Conservation (phyloP, 2,329 filamentous ascomycete genomes). For the Sporothrix pseudoabietina region DNA sequence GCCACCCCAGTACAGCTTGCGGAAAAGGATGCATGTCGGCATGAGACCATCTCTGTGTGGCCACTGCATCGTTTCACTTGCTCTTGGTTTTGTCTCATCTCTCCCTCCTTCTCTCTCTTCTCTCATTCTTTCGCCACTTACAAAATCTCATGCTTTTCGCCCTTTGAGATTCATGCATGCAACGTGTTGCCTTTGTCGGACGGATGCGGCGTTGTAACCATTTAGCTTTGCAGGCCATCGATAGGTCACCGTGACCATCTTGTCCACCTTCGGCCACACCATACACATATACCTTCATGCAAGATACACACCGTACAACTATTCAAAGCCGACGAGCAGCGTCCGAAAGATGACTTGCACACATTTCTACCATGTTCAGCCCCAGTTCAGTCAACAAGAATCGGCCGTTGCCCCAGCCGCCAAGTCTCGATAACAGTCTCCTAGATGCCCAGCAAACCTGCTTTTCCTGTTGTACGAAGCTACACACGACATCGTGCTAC, state of each 20-base stretch:
- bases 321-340: not conserved
- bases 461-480: slow-evolving; percentile 1
- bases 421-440: not conserved
- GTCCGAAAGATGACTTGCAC: not conserved
- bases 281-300: not conserved
- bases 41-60: not conserved
- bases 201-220: not conserved
- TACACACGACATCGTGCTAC: not conserved
- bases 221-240: not conserved
- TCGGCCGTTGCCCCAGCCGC: slow-evolving; percentile 3
- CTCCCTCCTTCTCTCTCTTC: not conserved
- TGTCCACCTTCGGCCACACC: not conserved
- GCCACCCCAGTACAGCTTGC: not conserved
- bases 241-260: not conserved
- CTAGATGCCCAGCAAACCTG: not conserved
- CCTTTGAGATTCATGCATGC: not conserved
- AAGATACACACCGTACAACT: not conserved
- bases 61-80: not conserved
- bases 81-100: not conserved
- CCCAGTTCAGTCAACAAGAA: not conserved
- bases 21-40: not conserved
- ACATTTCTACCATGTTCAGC: not conserved
- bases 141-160: not conserved
- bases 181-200: not conserved
- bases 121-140: not conserved